A percentile compares a stretch with the other conserved stretches of the same genome.
These are phyloP conservation scores for Metschnikowia cubensis DNA, from an alignment of 805 yeast species.

Conservation along the genomic window DNA sequence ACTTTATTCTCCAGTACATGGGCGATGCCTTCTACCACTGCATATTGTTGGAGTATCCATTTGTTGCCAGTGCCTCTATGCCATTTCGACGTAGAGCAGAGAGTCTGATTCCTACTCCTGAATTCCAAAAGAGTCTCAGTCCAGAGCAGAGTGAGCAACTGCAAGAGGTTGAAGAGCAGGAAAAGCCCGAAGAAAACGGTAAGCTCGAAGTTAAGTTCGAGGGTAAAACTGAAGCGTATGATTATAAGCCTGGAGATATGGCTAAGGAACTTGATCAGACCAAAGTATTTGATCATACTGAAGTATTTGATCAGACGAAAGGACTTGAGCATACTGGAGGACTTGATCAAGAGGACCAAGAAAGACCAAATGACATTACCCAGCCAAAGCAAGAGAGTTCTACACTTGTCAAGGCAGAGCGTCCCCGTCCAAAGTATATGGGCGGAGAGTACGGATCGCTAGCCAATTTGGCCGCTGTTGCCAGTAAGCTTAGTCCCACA, in stretches of 20 bases:
- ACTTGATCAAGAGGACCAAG: background rate
- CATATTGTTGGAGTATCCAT: slow-evolving; percentile 61
- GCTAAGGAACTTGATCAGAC: no score
- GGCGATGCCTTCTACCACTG: slow-evolving; percentile 65
- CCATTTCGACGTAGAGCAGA: slow-evolving; percentile 21
- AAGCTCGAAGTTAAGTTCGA: no score
- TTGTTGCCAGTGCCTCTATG: slow-evolving; percentile 42
- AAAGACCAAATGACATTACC: background rate
- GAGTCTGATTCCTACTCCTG: background rate
- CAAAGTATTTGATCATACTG: no score
- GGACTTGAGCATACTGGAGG: no score
- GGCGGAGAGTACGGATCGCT: background rate
- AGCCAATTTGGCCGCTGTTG: slow-evolving; percentile 1
- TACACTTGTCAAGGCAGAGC: background rate
- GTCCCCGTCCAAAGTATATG: background rate
- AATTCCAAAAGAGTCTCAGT: background rate
- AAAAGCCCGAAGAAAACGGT: background rate
- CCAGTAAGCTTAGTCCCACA: slow-evolving; percentile 1
- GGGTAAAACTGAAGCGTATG: no score
- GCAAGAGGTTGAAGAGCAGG: no score
- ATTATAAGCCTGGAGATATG: no score
- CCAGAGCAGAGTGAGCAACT: background rate
- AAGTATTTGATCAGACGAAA: no score
- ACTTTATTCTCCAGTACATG: slow-evolving; percentile 57
- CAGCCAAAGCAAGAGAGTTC: no score